Base-by-base conservation (phyloP, 83 land plant species). In the Thuja plicata region DNA sequence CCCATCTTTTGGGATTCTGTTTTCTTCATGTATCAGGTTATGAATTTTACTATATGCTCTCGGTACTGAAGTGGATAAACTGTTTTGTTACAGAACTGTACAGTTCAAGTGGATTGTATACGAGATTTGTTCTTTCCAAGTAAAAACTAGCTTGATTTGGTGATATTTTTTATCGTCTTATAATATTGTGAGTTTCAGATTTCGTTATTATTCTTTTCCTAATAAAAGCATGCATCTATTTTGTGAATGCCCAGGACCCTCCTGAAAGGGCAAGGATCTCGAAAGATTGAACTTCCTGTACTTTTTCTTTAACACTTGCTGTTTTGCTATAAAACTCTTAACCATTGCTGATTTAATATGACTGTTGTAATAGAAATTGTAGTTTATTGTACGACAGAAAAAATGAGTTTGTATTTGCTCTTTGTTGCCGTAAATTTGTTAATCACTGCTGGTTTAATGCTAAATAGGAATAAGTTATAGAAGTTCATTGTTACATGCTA, bases 141-240 rank as follows among this genome's bases (percentile, higher is more conserved):
- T 82, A 82, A 24, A 27, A 82, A 0, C 12, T 82, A 82, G 12
- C 50, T 45, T 45, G 54, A 45, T n/a, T 82, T 82, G 54, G 54
- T 82, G 54, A 11, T n/a, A 35, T 82, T 82, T n/a, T 27, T 34
- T 82, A 41, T 43, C 5, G 2, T n/a, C 37, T 27, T 27, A 24
- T 27, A 17, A 82, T n/a, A 50, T 46, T 82, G 85, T 82, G 85
- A 80, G n/a, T n/a, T n/a, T n/a, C n/a, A n/a, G n/a, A 82, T 82
- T 43, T 73, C 85, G 27, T 45, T 82, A 24, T 82, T 24, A 80
- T 80, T n/a, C 12, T 40, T 38, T 19, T 37, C 9, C n/a, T 37
- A 41, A 80, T 80, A 41, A 41, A 17, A 1, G 5, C 0, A 12
- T 41, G 35, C 17, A 11, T 80, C 41, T 80, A 1, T 80, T 38